These are phyloP conservation scores for Ziziphus jujuba DNA, from an alignment of 306 rosid genomes.

Conservation along the genomic window DNA sequence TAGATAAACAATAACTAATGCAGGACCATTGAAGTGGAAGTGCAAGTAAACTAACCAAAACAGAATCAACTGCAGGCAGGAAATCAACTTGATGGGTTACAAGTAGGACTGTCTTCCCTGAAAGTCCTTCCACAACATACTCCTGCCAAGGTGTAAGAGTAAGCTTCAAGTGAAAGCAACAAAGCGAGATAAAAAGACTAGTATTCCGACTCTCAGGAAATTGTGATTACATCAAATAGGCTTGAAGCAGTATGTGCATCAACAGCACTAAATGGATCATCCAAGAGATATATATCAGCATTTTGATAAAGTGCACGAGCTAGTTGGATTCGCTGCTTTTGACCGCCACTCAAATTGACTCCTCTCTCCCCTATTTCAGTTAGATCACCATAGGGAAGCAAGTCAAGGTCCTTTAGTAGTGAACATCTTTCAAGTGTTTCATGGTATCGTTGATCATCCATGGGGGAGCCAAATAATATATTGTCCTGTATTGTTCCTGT, in stretches of 20 bases:
- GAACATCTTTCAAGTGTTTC: constrained; percentile 74
- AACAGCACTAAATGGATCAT: constrained; percentile 96
- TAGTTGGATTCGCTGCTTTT: constrained; percentile 92
- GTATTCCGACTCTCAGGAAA: not conserved
- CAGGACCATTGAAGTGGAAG: too few relatives aligned
- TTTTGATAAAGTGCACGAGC: constrained; percentile 91
- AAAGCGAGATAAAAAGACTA: not conserved
- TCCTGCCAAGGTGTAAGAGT: constrained; percentile 37
- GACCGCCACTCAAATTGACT: too few relatives aligned
- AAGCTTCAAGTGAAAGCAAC: constrained; percentile 16
- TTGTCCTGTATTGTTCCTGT: constrained; percentile 76
- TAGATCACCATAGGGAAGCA: constrained; percentile 76
- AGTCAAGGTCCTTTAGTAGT: constrained; percentile 73
- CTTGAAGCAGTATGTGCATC: constrained; percentile 91
- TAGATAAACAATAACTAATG: too few relatives aligned
- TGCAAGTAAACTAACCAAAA: constrained; percentile 61
- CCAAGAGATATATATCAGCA: constrained; percentile 90
- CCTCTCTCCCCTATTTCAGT: too few relatives aligned
- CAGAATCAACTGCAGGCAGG: constrained; percentile 76
- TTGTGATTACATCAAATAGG: constrained; percentile 63
- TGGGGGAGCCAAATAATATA: constrained; percentile 70
- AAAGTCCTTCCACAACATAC: constrained; percentile 75
- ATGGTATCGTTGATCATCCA: constrained; percentile 59
- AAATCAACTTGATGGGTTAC: constrained; percentile 99
- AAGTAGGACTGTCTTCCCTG: constrained; percentile 72